Evolutionary conservation across 352 stramenopile species (phyloP).

Genomic region (Thalassiosira allenii): DNA sequence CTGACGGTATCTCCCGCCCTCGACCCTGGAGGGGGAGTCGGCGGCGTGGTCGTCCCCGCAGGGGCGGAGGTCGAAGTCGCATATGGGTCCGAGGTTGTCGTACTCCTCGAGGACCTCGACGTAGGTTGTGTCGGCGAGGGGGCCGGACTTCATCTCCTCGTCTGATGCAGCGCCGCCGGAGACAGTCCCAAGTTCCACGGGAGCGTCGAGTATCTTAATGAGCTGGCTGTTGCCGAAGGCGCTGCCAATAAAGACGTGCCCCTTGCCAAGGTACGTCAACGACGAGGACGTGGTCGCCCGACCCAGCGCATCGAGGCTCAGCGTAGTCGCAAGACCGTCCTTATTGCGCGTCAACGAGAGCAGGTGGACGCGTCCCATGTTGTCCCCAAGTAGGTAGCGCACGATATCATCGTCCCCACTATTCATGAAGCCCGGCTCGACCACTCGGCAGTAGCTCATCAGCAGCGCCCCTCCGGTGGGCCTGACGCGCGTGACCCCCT

Average conservation of each 20-base stretch:
- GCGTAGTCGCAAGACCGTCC: conserved; percentile 60
- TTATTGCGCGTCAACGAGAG: conserved; percentile 61
- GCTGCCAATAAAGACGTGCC: conserved; percentile 95
- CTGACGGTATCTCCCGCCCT: conserved; percentile 78
- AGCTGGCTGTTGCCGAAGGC: conserved; percentile 95
- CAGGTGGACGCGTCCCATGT: conserved; percentile 78
- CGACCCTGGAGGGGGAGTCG: not conserved
- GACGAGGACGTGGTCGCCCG: conserved; percentile 89
- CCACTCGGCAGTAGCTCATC: conserved; percentile 51
- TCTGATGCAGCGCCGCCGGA: conserved; percentile 76
- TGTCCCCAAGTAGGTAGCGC: conserved; percentile 76
- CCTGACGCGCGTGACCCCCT: conserved; percentile 58
- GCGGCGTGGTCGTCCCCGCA: conserved; percentile 20
- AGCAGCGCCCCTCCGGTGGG: conserved; percentile 65
- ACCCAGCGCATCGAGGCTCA: conserved; percentile 95
- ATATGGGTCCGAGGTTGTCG: conserved; percentile 97
- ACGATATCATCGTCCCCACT: conserved; percentile 12
- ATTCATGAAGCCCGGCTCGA: conserved; percentile 51
- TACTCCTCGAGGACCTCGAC: conserved; percentile 96
- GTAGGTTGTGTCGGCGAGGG: conserved; percentile 86
- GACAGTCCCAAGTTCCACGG: conserved; percentile 50
- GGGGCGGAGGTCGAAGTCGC: conserved; percentile 95
- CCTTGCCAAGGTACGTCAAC: conserved; percentile 94
- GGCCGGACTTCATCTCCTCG: conserved; percentile 58
- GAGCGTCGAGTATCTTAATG: conserved; percentile 90